Evolutionary conservation across 192 early-diverging fungal species (phyloP).

Genomic region (Backusella parvicylindrica): DNA sequence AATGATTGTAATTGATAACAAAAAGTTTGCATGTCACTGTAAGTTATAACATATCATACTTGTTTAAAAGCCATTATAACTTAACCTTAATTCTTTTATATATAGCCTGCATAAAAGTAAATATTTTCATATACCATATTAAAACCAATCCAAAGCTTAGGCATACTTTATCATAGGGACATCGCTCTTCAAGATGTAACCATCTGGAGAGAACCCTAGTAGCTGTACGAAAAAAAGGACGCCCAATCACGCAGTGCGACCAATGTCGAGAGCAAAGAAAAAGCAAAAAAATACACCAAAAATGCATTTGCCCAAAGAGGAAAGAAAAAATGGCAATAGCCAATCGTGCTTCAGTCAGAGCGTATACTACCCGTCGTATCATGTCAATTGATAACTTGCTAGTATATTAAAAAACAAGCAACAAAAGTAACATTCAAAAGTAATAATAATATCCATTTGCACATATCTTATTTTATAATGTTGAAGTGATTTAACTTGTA

Average conservation of each 20-base stretch:
- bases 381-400: background rate
- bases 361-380: background rate
- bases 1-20: background rate
- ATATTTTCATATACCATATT: background rate
- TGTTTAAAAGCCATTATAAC: background rate
- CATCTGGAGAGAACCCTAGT: conserved; percentile 50
- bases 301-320: conserved; percentile 47
- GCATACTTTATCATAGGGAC: conserved; percentile 17
- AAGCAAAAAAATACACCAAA: conserved; percentile 57
- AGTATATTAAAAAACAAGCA: background rate
- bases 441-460: background rate
- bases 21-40: background rate
- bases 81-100: background rate
- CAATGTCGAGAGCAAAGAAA: conserved; percentile 60
- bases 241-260: conserved; percentile 61
- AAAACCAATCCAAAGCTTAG: background rate
- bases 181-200: conserved; percentile 26
- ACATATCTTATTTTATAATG: background rate
- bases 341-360: background rate
- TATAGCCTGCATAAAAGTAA: background rate
- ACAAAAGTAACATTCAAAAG: background rate
- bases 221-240: conserved; percentile 61
- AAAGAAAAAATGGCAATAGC: background rate
- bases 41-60: background rate
- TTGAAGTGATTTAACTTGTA: no score